Evolutionary conservation across 306 rosid genomes (phyloP).

Genomic region (Cicer yamashitae): DNA sequence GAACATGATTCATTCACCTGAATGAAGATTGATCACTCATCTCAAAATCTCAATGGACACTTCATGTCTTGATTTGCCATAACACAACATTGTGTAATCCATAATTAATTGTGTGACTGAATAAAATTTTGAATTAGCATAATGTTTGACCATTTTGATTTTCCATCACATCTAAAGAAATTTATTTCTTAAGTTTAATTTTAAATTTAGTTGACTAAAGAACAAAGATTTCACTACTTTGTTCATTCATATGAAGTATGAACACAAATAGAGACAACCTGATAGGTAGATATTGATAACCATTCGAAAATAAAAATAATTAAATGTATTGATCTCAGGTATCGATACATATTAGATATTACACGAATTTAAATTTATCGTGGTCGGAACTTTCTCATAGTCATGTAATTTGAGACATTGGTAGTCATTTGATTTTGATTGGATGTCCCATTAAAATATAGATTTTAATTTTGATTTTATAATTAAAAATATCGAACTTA

Average conservation of each 20-base stretch:
- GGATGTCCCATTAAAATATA: no score
- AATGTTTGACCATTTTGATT: conserved; percentile 47
- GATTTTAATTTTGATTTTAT: no score
- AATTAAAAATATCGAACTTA: no score
- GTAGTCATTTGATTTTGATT: no score
- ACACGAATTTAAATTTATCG: no score
- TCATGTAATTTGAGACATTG: no score
- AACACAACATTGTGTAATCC: conserved; percentile 37
- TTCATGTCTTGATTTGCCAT: conserved; percentile 50
- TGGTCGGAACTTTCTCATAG: no score
- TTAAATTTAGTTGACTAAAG: conserved; percentile 45
- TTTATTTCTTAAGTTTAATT: conserved; percentile 39
- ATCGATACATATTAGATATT: no score
- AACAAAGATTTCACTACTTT: not conserved
- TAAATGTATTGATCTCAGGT: no score
- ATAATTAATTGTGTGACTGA: conserved; percentile 31
- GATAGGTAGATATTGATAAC: no score
- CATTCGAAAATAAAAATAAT: no score
- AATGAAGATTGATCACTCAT: conserved; percentile 40
- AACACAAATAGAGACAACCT: no score
- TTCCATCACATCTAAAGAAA: conserved; percentile 46
- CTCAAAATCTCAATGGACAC: conserved; percentile 38
- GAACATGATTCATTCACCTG: conserved; percentile 41
- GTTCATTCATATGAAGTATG: not conserved
- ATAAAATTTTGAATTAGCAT: conserved; percentile 38